phyloP scores from a whole-genome alignment of 805 yeast species.

The Yarrowia deformans region DNA sequence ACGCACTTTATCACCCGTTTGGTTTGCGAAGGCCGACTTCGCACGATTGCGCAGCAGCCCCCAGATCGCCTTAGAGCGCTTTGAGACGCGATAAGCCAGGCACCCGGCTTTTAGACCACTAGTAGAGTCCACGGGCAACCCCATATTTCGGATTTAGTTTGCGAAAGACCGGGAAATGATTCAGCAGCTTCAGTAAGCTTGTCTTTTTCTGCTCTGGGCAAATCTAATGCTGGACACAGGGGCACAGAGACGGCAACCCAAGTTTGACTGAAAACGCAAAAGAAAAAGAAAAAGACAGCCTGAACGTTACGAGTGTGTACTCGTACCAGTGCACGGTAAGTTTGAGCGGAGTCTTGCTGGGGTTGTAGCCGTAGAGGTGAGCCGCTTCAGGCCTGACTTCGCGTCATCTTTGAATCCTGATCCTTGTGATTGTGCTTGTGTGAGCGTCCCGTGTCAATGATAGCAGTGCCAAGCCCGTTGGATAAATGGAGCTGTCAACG shows the following conservation, averaged over 20 bases:
- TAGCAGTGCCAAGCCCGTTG: no score
- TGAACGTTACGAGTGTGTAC: no score
- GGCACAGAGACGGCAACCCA: not conserved
- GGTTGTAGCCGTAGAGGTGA: no score
- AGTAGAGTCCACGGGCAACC: not conserved
- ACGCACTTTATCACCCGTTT: slow-evolving; percentile 18
- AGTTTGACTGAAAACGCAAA: not conserved
- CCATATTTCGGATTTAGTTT: slow-evolving; percentile 11
- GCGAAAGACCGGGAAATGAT: slow-evolving; percentile 3
- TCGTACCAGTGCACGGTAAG: no score
- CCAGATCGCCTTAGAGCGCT: not conserved
- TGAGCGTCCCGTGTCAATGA: no score
- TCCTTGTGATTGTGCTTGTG: no score
- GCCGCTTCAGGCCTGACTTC: not conserved
- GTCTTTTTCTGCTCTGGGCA: not conserved
- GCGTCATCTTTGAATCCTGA: no score
- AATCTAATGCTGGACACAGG: not conserved
- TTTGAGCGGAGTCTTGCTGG: no score
- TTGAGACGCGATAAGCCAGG: not conserved
- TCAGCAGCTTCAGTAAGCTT: not conserved
- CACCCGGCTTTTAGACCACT: no score
- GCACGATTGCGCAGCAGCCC: not conserved
- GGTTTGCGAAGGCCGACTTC: not conserved
- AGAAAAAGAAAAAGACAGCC: not conserved
- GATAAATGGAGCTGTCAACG: no score